phyloP scores from a whole-genome alignment of 805 yeast species.

The Monosporozyma unispora region DNA sequence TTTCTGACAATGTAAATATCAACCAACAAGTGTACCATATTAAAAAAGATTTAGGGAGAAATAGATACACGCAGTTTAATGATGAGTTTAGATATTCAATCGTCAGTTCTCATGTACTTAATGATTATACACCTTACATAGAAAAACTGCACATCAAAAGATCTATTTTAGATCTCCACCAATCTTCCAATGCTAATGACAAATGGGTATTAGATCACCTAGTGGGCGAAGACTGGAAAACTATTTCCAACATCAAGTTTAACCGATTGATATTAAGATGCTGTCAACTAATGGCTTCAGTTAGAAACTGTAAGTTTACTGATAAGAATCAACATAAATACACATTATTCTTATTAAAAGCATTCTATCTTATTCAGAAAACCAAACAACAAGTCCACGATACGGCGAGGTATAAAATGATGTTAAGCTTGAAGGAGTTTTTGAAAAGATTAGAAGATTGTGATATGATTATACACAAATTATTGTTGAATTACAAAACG shows the following conservation, averaged over 20 bases:
- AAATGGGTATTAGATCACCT: not conserved
- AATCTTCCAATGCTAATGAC: not conserved
- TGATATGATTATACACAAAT: slow-evolving; percentile 23
- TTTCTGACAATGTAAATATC: not conserved
- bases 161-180: slow-evolving; percentile 12
- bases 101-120: slow-evolving; percentile 41
- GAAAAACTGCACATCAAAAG: slow-evolving; percentile 14
- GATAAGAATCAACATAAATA: not conserved
- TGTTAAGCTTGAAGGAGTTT: slow-evolving; percentile 10
- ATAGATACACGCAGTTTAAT: slow-evolving; percentile 25
- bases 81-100: slow-evolving; percentile 46
- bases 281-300: not conserved
- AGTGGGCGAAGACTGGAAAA: not conserved
- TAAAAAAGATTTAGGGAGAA: not conserved
- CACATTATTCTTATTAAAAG: not conserved
- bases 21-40: slow-evolving; percentile 11
- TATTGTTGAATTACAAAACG: slow-evolving; percentile 24
- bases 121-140: slow-evolving; percentile 30
- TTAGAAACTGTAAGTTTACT: not conserved
- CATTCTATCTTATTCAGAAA: not conserved
- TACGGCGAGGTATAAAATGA: slow-evolving; percentile 10
- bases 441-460: slow-evolving; percentile 13
- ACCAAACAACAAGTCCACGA: not conserved
- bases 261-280: not conserved
- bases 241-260: not conserved